phyloP scores from a whole-genome alignment of 768 basidiomycete genomes.

The Cystobasidium ongulense region DNA sequence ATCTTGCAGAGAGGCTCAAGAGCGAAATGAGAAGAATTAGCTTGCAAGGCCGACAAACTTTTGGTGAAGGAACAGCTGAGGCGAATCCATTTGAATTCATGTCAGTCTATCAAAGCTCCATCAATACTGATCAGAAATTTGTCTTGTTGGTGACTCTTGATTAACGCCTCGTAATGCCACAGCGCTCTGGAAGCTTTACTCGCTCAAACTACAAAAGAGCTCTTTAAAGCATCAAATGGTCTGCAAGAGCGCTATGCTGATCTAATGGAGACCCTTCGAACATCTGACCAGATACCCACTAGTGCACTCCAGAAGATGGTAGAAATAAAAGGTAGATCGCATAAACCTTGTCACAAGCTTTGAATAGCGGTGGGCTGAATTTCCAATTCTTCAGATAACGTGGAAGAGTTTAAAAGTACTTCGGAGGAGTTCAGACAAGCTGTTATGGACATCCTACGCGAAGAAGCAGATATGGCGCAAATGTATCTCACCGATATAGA shows the following conservation, averaged over 20 bases:
- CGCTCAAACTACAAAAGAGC: background rate
- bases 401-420: slow-evolving; percentile 16
- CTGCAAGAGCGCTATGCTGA: slow-evolving; percentile 4
- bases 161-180: background rate
- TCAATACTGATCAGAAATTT: background rate
- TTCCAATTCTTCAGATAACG: background rate
- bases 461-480: slow-evolving; percentile 23
- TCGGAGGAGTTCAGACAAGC: slow-evolving; percentile 15
- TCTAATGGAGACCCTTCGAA: background rate
- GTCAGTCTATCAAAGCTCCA: background rate
- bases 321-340: slow-evolving; percentile 1
- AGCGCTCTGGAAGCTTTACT: slow-evolving; percentile 27
- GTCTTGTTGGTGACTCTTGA: too few species aligned
- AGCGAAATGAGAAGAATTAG: slow-evolving; percentile 9
- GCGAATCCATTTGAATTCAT: slow-evolving; percentile 22
- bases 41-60: background rate
- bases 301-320: slow-evolving; percentile 10
- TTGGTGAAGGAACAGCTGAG: background rate
- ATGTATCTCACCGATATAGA: slow-evolving; percentile 21
- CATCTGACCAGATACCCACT: slow-evolving; percentile 8
- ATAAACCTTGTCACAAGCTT: too few species aligned
- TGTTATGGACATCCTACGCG: background rate
- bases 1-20: background rate
- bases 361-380: background rate
- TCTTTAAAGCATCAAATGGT: background rate